These are phyloP conservation scores for Sporisorium reilianum DNA, from an alignment of 1,284 basidiomycete species.

Conservation along the genomic window DNA sequence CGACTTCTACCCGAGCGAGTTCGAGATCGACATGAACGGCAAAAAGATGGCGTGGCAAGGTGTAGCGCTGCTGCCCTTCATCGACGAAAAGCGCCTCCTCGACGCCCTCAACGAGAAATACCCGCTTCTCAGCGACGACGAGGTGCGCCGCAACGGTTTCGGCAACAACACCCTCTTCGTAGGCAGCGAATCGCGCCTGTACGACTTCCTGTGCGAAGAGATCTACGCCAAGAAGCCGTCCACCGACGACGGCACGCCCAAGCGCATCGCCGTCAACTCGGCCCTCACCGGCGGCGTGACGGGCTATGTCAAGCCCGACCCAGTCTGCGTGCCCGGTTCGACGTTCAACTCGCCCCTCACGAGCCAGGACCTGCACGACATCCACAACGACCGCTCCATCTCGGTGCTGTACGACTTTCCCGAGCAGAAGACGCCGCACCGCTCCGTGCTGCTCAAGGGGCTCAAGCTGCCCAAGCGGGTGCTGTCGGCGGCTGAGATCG, in stretches of 20 bases:
- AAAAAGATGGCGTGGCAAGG: constrained; percentile 99
- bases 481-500: constrained; percentile 81
- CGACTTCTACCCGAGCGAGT: constrained; percentile 92
- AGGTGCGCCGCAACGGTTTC: constrained; percentile 81
- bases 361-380: constrained; percentile 74
- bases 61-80: constrained; percentile 98
- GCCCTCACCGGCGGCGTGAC: constrained; percentile 81
- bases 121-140: constrained; percentile 84
- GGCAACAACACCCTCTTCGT: constrained; percentile 87
- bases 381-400: constrained; percentile 86
- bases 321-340: constrained; percentile 89
- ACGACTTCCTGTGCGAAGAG: constrained; percentile 81
- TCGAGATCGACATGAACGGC: constrained; percentile 94
- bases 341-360: constrained; percentile 84
- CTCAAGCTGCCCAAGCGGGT: constrained; percentile 76
- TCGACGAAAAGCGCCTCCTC: constrained; percentile 84
- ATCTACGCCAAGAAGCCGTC: constrained; percentile 81
- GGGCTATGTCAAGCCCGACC: constrained; percentile 84
- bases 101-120: constrained; percentile 76
- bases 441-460: constrained; percentile 84
- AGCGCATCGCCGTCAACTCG: constrained; percentile 75
- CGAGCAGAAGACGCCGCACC: constrained; percentile 84
- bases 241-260: constrained; percentile 14
- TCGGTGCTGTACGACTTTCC: constrained; percentile 92
- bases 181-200: constrained; percentile 84